These are phyloP conservation scores for Suhomyces maxii DNA, from an alignment of 1,139 yeast genomes.

Conservation along the genomic window DNA sequence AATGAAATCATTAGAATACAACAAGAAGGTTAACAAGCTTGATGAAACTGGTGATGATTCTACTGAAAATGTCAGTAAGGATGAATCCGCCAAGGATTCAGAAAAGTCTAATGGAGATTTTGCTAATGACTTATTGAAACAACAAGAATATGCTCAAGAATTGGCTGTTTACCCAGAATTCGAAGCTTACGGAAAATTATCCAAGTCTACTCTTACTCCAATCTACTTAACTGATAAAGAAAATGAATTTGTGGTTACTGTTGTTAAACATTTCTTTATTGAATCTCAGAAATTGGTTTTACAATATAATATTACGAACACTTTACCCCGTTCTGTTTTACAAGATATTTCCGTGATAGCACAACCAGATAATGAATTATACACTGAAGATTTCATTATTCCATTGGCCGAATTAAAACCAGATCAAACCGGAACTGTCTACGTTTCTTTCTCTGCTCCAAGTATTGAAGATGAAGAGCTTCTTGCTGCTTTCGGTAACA, in stretches of 20 bases:
- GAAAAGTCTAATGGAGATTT: constrained; percentile 22
- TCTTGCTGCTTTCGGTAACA: constrained; percentile 63
- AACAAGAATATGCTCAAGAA: constrained; percentile 67
- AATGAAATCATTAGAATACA: constrained; percentile 58
- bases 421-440: constrained; percentile 69
- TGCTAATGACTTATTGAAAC: constrained; percentile 48
- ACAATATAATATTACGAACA: constrained; percentile 83
- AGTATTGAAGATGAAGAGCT: constrained; percentile 38
- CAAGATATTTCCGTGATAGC: constrained; percentile 78
- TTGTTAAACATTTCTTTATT: constrained; percentile 75
- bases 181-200: constrained; percentile 66
- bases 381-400: constrained; percentile 70
- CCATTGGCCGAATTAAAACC: constrained; percentile 76
- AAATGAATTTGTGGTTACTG: constrained; percentile 88
- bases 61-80: constrained; percentile 16
- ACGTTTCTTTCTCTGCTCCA: constrained; percentile 73
- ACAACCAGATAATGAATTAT: constrained; percentile 60
- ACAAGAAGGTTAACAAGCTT: constrained; percentile 57
- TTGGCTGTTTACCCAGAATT: constrained; percentile 70
- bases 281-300: constrained; percentile 70
- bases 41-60: constrained; percentile 30
- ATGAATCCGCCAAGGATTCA: constrained; percentile 14
- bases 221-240: constrained; percentile 85
- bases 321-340: constrained; percentile 73
- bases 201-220: constrained; percentile 64